phyloP scores from a whole-genome alignment of 495 filamentous ascomycete species.

The Tuber microsphaerosporum region DNA sequence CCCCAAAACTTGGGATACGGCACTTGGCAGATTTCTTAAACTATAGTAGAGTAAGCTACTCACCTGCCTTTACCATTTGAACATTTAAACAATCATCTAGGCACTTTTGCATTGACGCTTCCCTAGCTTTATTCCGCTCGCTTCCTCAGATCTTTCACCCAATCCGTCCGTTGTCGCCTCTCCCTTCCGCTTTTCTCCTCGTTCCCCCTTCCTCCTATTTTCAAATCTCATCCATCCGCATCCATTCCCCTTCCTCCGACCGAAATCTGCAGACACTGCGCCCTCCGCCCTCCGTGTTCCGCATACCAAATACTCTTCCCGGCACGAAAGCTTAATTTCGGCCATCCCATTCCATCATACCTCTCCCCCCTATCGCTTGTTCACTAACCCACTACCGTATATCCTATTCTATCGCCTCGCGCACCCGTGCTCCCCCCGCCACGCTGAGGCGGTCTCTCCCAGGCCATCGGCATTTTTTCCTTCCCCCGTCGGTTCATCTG shows the following conservation, averaged over 20 bases:
- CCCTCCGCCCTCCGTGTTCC: neutral
- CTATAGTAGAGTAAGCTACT: neutral
- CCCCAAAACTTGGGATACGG: neutral
- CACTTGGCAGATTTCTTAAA: neutral
- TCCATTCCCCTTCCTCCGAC: constrained; percentile 21
- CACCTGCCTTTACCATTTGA: neutral
- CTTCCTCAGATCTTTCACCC: neutral
- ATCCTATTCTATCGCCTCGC: constrained; percentile 13
- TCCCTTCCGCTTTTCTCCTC: constrained; percentile 7
- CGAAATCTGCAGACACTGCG: neutral
- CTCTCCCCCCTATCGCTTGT: neutral
- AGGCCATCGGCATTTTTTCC: constrained; percentile 7
- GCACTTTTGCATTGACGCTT: neutral
- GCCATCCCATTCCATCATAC: neutral
- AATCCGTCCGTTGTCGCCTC: constrained; percentile 1
- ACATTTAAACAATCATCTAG: neutral
- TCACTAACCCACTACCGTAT: neutral
- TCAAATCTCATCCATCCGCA: constrained; percentile 3
- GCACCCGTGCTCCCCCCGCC: constrained; percentile 11
- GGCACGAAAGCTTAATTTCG: constrained; percentile 5
- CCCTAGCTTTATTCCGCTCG: neutral
- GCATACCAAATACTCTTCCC: constrained; percentile 1
- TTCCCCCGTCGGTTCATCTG: constrained; percentile 38
- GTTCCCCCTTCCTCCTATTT: constrained; percentile 7
- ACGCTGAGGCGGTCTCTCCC: neutral